Evolutionary conservation across 441 rosid species (phyloP), one percentile per base, ranked within the genome.

Genomic region (Kokia cookei): DNA sequence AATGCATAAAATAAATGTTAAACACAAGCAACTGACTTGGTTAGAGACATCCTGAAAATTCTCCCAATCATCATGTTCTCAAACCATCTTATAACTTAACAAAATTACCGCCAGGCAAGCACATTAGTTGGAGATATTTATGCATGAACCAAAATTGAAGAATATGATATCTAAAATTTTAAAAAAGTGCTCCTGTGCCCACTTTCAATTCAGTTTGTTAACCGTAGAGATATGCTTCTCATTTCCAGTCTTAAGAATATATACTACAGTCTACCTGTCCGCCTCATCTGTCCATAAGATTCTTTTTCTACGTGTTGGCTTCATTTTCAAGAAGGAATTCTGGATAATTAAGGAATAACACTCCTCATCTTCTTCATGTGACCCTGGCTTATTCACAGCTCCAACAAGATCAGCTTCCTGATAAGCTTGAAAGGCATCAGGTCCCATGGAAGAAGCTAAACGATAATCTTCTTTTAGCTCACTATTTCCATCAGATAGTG

Each of bases 241-340:
- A 74, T 65, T 11, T 27, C 76, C 40, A 32, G 64, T 26, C 42
- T 22, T 75, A 53, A 74, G 50, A 69, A 24, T 26, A 55, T 26
- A 15, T 58, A 64, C 22, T 24, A 40, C 48, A 72, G 65, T 76
- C 80, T 85, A 94, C 99, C 93, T 94, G 82, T 96, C 99, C 4
- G 88, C 85, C 82, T 85, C 91, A 82, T 94, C 98, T 53, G 97
- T 89, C 99, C 99, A 96, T 24, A 64, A 75, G 82, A 85, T 92
- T 80, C 96, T 90, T 75, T 75, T 87, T 58, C 75, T 81, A 58
- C 86, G 91, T 73, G 78, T 79, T 76, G 83, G 78, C 80, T 82
- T 83, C 77, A 78, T 81, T 84, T 88, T 87, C 51, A 87, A 76
- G 77, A 71, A 77, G 77, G 90, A 82, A 73, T 70, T 70, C 75